Base-by-base conservation (phyloP, 2,329 filamentous ascomycete genomes). In the Verticillium nubilum region DNA sequence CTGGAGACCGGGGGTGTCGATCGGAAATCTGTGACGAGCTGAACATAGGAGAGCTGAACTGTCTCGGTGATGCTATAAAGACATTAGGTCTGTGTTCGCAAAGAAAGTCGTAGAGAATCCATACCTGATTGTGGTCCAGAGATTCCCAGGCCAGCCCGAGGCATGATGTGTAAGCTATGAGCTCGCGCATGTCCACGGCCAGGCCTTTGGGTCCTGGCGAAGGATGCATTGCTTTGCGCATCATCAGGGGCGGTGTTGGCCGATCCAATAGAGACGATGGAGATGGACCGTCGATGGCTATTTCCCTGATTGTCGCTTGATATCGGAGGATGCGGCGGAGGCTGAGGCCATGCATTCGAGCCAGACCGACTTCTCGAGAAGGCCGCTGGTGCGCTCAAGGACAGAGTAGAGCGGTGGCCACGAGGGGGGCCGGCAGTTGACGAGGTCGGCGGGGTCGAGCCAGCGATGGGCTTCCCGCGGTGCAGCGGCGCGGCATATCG, bases 221-320 rank as follows among this genome's bases (percentile, higher is more conserved):
- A 68, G 15, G 72, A 66, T 28, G 81, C 78, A 63, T 77, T 78
- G 59, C 72, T 72, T 55, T 76, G 74, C 23, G 67, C 65, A 52
- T 78, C 74, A 25, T 83, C 82, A 47, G 79, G 73, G 23, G 76
- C 74, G 29, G 75, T 77, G 37, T 76, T 75, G 64, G 78, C 68
- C 23, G 85, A 85, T 12, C 87, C 88, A 66, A 94, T 85, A 10
- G 91, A 94, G 53, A 94, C 86, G 63, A 95, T 94, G 19, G 91
- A 95, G 29, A 95, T 81, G 3, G 91, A 94, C 66, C 90, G 82
- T 70, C 88, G 86, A 67, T 93, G 90, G 58, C 80, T 77, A 67
- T 88, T 84, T n/a, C 80, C 78, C 25, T 70, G 64, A 23, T 63
- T 42, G 35, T 65, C 68, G 66, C 59, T 69, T 64, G 54, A 50